phyloP scores from a whole-genome alignment of 129 eudicot genomes.

The Tanacetum coccineum region DNA sequence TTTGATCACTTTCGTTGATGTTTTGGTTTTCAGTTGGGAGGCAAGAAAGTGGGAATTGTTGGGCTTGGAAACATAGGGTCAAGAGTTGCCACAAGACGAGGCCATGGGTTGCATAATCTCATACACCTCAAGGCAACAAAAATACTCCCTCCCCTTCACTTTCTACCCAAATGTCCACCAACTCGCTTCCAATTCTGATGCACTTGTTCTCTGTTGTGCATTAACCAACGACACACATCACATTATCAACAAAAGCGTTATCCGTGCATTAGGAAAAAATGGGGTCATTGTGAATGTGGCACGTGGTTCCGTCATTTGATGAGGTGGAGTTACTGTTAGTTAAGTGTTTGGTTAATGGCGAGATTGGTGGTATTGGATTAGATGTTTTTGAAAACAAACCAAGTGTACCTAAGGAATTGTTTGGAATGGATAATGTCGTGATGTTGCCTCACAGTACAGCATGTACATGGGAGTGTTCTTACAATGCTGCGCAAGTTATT shows the following conservation, averaged over 20 bases:
- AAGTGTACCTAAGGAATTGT: conserved; percentile 44
- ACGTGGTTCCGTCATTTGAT: conserved; percentile 53
- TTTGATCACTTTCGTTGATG: conserved; percentile 26
- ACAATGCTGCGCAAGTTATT: conserved; percentile 35
- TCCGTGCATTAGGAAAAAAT: conserved; percentile 48
- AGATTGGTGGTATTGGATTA: conserved; percentile 71
- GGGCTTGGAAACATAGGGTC: conserved; percentile 82
- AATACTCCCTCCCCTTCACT: conserved; percentile 34
- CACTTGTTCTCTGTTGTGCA: conserved; percentile 62
- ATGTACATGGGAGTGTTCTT: conserved; percentile 42
- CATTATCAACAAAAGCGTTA: conserved; percentile 50
- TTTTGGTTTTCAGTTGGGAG: conserved; percentile 47
- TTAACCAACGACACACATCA: conserved; percentile 56
- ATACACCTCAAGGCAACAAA: conserved; percentile 58
- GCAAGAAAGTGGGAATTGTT: conserved; percentile 75
- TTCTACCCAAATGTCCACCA: conserved; percentile 39
- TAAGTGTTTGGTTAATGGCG: conserved; percentile 39
- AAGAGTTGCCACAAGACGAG: conserved; percentile 63
- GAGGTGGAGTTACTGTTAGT: conserved; percentile 68
- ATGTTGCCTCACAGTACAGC: conserved; percentile 55
- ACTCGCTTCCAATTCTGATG: conserved; percentile 47
- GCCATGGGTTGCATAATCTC: conserved; percentile 64
- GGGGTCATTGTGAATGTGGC: conserved; percentile 67
- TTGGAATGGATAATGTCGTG: conserved; percentile 60
- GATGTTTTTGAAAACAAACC: conserved; percentile 82